A percentile compares a stretch with the other conserved stretches of the same genome.
Evolutionary conservation across 192 early-diverging fungal species (phyloP).

Genomic region (Obelidium mucronatum): DNA sequence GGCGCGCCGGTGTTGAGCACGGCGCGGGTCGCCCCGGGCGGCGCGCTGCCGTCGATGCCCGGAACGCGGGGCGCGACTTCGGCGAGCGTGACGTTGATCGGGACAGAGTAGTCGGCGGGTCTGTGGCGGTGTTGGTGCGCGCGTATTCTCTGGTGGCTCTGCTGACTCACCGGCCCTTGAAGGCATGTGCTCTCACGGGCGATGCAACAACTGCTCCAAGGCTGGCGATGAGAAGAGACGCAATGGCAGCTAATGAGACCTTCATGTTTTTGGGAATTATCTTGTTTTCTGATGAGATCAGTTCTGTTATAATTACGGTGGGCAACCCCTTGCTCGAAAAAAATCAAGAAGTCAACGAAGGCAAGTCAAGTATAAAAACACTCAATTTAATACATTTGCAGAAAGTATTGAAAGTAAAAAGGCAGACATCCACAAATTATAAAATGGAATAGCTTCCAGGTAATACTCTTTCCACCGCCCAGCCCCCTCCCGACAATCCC

Average conservation of each 20-base stretch:
- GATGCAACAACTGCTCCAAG: not conserved
- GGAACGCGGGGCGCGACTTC: no score
- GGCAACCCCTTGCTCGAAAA: not conserved
- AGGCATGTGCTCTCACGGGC: not conserved
- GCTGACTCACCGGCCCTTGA: not conserved
- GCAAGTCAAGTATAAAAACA: not conserved
- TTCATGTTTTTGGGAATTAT: not conserved
- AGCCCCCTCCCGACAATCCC: no score
- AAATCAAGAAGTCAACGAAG: not conserved
- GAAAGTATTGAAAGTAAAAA: not conserved
- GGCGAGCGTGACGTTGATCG: not conserved
- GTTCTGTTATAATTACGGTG: not conserved
- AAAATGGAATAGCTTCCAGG: no score
- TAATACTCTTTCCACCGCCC: no score
- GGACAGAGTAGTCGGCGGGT: no score
- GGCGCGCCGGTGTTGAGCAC: constrained; percentile 36
- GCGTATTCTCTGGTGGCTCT: not conserved
- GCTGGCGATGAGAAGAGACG: not conserved
- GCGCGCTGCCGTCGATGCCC: not conserved
- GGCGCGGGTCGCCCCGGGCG: not conserved
- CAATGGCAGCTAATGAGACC: not conserved
- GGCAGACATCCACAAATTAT: no score
- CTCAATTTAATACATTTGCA: not conserved
- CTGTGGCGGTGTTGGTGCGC: not conserved
- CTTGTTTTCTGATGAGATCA: not conserved